Evolutionary conservation across 139 green algal genomes (phyloP).

Genomic region (Chlorella vulgaris): DNA sequence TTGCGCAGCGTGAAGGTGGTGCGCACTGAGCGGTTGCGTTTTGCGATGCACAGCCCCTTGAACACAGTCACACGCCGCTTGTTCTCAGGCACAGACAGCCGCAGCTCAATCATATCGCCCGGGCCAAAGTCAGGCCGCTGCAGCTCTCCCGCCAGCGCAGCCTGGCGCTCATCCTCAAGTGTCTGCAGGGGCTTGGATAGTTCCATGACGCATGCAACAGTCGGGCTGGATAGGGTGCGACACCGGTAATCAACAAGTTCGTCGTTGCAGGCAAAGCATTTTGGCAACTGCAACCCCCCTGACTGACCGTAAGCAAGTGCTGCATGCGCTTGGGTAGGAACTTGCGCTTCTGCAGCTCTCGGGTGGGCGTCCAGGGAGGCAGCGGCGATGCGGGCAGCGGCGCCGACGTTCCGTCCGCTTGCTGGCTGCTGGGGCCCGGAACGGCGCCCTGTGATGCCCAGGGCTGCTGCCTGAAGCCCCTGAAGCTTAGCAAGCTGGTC

Average conservation of each 20-base stretch:
- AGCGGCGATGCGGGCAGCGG: conserved; percentile 11
- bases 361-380: conserved; percentile 67
- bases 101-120: conserved; percentile 59
- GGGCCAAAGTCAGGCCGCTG: conserved; percentile 51
- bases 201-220: too few relatives aligned
- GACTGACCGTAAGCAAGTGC: conserved; percentile 48
- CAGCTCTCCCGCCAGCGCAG: not conserved
- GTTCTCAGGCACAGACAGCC: conserved; percentile 63
- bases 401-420: not conserved
- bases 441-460: conserved; percentile 14
- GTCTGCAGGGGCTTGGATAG: not conserved
- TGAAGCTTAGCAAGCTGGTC: conserved; percentile 25
- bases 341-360: conserved; percentile 62
- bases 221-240: too few relatives aligned
- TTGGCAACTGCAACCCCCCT: not conserved
- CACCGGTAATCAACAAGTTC: too few relatives aligned
- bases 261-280: too few relatives aligned
- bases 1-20: conserved; percentile 66
- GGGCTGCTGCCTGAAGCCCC: conserved; percentile 13
- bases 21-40: conserved; percentile 44
- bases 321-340: conserved; percentile 60
- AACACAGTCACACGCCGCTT: conserved; percentile 48
- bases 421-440: not conserved
- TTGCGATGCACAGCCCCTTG: conserved; percentile 64
- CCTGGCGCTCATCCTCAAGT: conserved; percentile 50